Evolutionary conservation across 495 filamentous ascomycete species (phyloP).

Genomic region (Aspergillus haitiensis): DNA sequence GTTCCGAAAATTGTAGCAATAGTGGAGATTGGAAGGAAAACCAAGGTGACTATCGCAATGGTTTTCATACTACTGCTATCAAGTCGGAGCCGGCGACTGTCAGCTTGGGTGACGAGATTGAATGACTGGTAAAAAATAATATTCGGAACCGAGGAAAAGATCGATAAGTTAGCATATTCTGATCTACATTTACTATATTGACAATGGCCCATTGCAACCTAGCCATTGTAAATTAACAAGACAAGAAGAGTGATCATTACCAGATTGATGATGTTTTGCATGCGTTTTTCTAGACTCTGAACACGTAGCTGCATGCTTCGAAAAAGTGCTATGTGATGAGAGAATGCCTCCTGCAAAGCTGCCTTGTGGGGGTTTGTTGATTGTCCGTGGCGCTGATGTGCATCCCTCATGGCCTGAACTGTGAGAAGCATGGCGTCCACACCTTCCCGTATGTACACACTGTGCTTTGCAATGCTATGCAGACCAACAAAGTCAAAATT

Average conservation of each 20-base stretch:
- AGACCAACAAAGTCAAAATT: neutral
- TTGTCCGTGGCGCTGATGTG: neutral
- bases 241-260: neutral
- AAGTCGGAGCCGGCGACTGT: neutral
- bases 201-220: no score
- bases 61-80: neutral
- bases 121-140: neutral
- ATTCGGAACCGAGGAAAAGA: no score
- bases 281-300: neutral
- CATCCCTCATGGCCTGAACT: neutral
- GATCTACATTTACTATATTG: no score
- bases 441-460: neutral
- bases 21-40: neutral
- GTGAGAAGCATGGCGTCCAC: neutral
- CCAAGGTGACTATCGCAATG: neutral
- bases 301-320: neutral
- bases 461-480: neutral
- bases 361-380: neutral
- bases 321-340: neutral
- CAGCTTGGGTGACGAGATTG: neutral
- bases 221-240: no score
- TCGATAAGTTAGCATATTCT: no score
- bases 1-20: neutral
- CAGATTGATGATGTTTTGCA: neutral
- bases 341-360: neutral